Percentiles rank a stretch among this genome's conserved stretches.
phyloP scores from a whole-genome alignment of 495 filamentous ascomycete genomes.

The Aspergillus saccharolyticus region DNA sequence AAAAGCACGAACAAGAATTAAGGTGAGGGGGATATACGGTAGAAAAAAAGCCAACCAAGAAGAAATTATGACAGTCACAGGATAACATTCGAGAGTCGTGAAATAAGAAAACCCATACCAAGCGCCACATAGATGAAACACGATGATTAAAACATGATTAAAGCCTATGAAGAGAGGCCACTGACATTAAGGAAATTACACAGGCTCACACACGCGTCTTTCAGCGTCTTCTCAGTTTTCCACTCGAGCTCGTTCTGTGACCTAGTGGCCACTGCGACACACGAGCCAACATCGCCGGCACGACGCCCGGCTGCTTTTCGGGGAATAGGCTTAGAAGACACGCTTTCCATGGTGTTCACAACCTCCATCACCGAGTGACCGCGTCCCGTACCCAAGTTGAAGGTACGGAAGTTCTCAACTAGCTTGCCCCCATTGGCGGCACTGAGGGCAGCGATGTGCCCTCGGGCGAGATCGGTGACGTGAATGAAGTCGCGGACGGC shows the following conservation, averaged over 20 bases:
- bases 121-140: conserved; percentile 13
- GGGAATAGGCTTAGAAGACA: conserved; percentile 36
- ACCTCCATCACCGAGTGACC: conserved; percentile 51
- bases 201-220: conserved; percentile 77
- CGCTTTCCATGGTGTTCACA: conserved; percentile 42
- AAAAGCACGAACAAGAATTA: neutral
- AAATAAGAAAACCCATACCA: conserved; percentile 6
- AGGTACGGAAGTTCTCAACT: conserved; percentile 44
- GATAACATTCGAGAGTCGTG: too few relatives aligned
- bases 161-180: conserved; percentile 25
- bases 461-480: conserved; percentile 60
- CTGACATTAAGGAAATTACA: conserved; percentile 59
- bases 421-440: conserved; percentile 34
- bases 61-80: conserved; percentile 9
- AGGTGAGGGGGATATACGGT: neutral
- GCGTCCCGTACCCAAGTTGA: conserved; percentile 49
- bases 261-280: conserved; percentile 72
- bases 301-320: conserved; percentile 67
- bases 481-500: conserved; percentile 57
- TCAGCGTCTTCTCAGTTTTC: conserved; percentile 79
- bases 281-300: conserved; percentile 73
- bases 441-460: conserved; percentile 56
- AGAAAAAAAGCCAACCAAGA: neutral
- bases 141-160: neutral
- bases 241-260: conserved; percentile 83